Evolutionary conservation across 371 early-diverging fungal species (phyloP), one percentile per base, ranked within the genome.

Genomic region (Zopfochytrium polystomum): DNA sequence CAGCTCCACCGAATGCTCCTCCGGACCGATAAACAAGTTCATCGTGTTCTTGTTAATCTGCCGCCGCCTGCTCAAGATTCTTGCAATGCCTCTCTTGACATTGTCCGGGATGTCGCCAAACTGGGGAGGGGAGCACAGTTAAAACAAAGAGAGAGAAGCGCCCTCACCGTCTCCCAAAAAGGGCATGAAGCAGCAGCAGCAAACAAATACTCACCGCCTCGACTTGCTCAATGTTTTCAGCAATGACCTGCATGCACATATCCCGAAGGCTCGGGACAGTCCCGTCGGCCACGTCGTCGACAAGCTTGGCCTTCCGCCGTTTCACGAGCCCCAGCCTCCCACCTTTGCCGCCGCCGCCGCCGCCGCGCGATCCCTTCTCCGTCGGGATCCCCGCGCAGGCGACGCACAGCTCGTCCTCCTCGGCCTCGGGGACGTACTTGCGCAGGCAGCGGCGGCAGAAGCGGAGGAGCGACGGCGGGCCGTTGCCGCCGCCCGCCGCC

Each of bases 51-150:
- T 70, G 31, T 78, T 83, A 35, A 95, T 67, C 31, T 79, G 71
- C 2, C 95, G 84, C 67, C 85, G 84, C 33, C 87, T 85, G 54
- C 87, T 78, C 31, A 95, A 84, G 55, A 95, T 91, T 53, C 81
- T 85, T 52, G 87, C 81, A 25, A 95, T 81, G 26, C 61, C 44
- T 60, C 85, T 80, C 77, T 88, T 73, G 58, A 82, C 86, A 22
- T 77, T 63, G 2, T 74, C 75, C 18, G 88, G 77, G 23, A 94
- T 85, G 48, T 89, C 88, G 23, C 92, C 92, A 68, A 94, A 83
- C 67, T 72, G 29, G 9, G 20, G 18, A 30, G 2, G n/a, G n/a
- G n/a, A n/a, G n/a, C n/a, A n/a, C 25, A 30, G 7, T 33, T 34
- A 42, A 57, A 22, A 22, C 18, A 57, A 11, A 2, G n/a, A 25